These are phyloP conservation scores for Hypomontagnella monticulosa DNA, from an alignment of 495 filamentous ascomycete genomes.

Conservation along the genomic window DNA sequence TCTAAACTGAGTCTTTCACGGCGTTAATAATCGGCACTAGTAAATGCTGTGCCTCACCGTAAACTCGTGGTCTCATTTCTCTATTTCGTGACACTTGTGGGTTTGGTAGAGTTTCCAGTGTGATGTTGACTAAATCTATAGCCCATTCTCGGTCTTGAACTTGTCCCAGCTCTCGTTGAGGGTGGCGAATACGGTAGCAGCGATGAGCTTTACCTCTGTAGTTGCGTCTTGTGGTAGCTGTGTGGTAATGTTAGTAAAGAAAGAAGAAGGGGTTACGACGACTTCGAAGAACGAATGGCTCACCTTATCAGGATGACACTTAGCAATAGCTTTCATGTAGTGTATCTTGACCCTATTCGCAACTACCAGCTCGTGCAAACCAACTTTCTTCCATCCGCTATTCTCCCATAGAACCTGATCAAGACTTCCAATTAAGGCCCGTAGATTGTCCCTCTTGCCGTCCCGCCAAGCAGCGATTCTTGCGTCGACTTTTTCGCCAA, in stretches of 20 bases:
- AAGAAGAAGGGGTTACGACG: conserved; percentile 20
- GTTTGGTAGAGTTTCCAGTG: not conserved
- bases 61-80: conserved; percentile 37
- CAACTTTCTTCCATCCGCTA: conserved; percentile 95
- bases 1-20: not conserved
- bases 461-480: conserved; percentile 80
- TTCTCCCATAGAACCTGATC: conserved; percentile 91
- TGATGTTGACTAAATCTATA: conserved; percentile 54
- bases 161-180: conserved; percentile 99
- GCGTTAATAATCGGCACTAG: not conserved
- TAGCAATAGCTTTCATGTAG: conserved; percentile 99
- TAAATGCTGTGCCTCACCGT: conserved; percentile 18
- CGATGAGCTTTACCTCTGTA: conserved; percentile 95
- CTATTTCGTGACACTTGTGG: conserved; percentile 15
- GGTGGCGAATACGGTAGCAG: conserved; percentile 86
- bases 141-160: conserved; percentile 89
- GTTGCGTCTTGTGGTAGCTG: conserved; percentile 87
- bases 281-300: conserved; percentile 42
- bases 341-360: conserved; percentile 93
- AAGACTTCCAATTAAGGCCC: conserved; percentile 86
- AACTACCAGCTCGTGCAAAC: conserved; percentile 89
- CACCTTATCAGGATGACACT: conserved; percentile 99
- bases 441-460: conserved; percentile 90
- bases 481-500: conserved; percentile 84
- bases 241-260: conserved; percentile 30